Evolutionary conservation across 2,329 filamentous ascomycete species (phyloP).

Genomic region (Microcyclosporella mali): DNA sequence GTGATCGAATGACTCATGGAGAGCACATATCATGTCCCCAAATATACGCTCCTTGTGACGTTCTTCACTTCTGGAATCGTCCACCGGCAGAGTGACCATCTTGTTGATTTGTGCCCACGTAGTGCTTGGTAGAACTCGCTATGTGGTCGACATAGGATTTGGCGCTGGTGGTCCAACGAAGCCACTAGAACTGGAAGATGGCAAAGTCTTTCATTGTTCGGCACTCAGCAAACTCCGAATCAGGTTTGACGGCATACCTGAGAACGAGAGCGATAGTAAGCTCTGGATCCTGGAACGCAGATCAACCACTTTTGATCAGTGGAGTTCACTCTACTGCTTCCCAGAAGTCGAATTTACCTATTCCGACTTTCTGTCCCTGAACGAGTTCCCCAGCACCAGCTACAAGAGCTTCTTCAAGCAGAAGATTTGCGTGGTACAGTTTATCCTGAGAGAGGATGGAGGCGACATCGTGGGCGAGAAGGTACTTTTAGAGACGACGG

Average conservation of each 20-base stretch:
- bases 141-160: constrained; percentile 40
- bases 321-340: constrained; percentile 60
- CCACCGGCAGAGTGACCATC: too few species aligned
- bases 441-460: constrained; percentile 41
- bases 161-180: constrained; percentile 30
- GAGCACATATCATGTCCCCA: too few species aligned
- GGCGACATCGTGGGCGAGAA: constrained; percentile 32
- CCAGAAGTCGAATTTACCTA: constrained; percentile 57
- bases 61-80: too few species aligned
- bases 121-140: constrained; percentile 42
- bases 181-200: constrained; percentile 34
- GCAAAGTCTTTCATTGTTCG: constrained; percentile 11
- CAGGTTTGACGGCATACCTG: constrained; percentile 11
- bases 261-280: constrained; percentile 22
- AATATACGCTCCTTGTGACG: too few species aligned
- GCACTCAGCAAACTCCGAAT: constrained; percentile 18
- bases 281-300: constrained; percentile 40
- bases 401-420: constrained; percentile 47
- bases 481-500: constrained; percentile 37
- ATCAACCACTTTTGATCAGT: constrained; percentile 33
- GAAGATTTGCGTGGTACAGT: constrained; percentile 34
- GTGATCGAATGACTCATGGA: too few species aligned
- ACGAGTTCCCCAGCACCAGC: constrained; percentile 48
- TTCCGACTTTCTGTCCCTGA: constrained; percentile 56
- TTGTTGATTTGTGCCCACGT: too few species aligned